These are phyloP conservation scores for Adansonia rubrostipa DNA, from an alignment of 441 rosid genomes.

Conservation along the genomic window DNA sequence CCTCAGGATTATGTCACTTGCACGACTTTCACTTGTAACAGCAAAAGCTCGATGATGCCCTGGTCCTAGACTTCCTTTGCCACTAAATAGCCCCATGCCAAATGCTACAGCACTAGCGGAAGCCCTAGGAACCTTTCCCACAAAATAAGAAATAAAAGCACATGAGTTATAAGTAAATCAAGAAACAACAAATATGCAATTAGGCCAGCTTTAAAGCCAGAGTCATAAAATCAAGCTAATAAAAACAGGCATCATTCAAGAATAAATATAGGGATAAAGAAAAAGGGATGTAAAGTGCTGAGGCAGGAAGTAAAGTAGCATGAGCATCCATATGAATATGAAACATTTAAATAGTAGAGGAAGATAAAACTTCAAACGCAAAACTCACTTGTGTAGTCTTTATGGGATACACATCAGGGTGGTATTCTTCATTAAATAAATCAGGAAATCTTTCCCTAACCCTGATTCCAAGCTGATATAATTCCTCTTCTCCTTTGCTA, in stretches of 20 bases:
- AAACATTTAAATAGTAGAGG: neutral
- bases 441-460: constrained; percentile 69
- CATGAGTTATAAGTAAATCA: neutral
- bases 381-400: constrained; percentile 80
- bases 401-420: constrained; percentile 79
- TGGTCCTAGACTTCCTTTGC: constrained; percentile 80
- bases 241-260: neutral
- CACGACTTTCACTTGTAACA: constrained; percentile 90
- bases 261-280: neutral
- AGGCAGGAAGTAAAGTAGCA: neutral
- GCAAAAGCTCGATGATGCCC: constrained; percentile 81
- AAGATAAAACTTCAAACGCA: constrained; percentile 16
- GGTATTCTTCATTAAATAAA: constrained; percentile 77
- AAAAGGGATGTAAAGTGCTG: neutral
- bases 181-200: neutral
- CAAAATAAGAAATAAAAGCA: constrained; percentile 24
- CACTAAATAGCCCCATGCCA: constrained; percentile 90
- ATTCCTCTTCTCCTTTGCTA: constrained; percentile 78
- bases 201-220: neutral
- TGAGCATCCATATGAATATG: constrained; percentile 11
- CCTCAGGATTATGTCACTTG: constrained; percentile 80
- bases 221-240: neutral
- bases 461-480: constrained; percentile 79
- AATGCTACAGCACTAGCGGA: constrained; percentile 98
- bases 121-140: constrained; percentile 80